Evolutionary conservation across 1,284 basidiomycete species (phyloP).

Genomic region (Vanrija sp.): DNA sequence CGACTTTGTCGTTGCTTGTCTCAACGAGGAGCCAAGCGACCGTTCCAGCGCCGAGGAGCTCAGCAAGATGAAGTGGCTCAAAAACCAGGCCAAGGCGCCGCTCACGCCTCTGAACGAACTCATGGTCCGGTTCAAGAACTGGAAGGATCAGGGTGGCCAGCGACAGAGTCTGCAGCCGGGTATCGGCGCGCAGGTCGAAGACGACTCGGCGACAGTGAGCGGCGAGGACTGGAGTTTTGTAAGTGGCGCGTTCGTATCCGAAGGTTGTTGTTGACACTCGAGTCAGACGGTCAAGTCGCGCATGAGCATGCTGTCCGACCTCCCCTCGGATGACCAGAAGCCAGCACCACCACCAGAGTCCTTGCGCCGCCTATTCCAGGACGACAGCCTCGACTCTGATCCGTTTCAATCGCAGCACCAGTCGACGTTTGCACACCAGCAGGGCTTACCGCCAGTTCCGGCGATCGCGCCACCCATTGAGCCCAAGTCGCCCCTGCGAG

Average conservation of each 20-base stretch:
- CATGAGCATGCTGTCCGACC: conserved; percentile 38
- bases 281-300: conserved; percentile 37
- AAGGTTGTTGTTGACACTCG: conserved; percentile 7
- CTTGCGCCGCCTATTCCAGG: conserved; percentile 47
- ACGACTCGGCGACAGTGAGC: conserved; percentile 33
- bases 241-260: conserved; percentile 4
- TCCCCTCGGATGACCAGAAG: conserved; percentile 20
- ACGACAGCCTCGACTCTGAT: conserved; percentile 41
- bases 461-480: neutral
- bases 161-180: conserved; percentile 67
- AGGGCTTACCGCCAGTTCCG: neutral
- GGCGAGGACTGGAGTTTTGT: conserved; percentile 47
- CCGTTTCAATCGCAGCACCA: conserved; percentile 35
- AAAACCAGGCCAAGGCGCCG: conserved; percentile 64
- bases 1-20: conserved; percentile 80
- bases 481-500: neutral
- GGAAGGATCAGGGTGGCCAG: conserved; percentile 75
- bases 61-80: conserved; percentile 89
- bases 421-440: neutral
- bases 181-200: conserved; percentile 44
- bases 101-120: conserved; percentile 77
- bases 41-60: conserved; percentile 87
- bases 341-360: conserved; percentile 38
- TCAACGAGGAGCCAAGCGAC: conserved; percentile 77
- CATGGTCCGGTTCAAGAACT: conserved; percentile 66